These are phyloP conservation scores for Corymbia calophylla DNA, from an alignment of 441 rosid genomes.

Conservation along the genomic window DNA sequence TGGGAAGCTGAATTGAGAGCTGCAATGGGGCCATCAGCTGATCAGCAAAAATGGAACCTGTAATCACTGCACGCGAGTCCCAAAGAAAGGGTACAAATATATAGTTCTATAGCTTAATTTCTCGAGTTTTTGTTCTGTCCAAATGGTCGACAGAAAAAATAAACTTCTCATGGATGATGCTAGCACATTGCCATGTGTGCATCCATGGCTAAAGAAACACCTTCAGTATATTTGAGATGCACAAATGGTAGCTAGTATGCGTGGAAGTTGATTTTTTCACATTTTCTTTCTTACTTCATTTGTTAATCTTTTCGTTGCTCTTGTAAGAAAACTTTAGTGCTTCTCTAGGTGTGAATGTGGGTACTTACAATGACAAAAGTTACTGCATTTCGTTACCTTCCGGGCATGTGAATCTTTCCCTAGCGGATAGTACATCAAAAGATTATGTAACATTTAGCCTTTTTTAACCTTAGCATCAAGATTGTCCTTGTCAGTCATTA, in stretches of 20 bases:
- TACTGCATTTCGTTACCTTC: neutral
- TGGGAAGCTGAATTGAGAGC: neutral
- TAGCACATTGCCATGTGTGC: neutral
- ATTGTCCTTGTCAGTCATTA: neutral
- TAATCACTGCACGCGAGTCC: neutral
- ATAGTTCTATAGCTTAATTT: neutral
- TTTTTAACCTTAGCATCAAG: neutral
- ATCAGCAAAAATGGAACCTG: neutral
- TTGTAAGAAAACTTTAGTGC: neutral
- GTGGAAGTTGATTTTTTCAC: neutral
- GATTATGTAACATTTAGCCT: neutral
- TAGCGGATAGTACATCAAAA: neutral
- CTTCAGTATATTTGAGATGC: neutral
- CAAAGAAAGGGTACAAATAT: neutral
- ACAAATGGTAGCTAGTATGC: neutral
- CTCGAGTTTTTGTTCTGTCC: neutral
- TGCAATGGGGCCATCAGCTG: neutral
- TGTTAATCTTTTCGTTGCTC: neutral
- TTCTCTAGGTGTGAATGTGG: neutral
- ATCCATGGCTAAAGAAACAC: neutral
- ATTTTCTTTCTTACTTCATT: neutral
- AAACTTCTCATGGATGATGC: neutral
- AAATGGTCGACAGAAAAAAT: neutral
- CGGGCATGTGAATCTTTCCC: neutral
- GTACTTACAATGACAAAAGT: neutral